Conservation (phyloP, 495 filamentous ascomycete species). For the Trichoderma reesei region DNA sequence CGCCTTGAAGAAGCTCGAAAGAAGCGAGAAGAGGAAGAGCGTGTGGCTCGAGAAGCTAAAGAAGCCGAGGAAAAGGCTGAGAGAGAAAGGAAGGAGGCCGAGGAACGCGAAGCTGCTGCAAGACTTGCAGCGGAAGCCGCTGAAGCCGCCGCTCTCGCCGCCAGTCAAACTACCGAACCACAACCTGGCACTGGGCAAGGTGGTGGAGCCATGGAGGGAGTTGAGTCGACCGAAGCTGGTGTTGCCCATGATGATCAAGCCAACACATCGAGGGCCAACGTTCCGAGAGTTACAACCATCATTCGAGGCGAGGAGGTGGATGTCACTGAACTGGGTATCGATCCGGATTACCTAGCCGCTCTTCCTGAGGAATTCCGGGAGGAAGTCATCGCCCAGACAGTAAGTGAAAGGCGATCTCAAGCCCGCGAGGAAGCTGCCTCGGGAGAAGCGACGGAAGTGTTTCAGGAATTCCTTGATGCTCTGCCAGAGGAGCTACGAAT, state of each 20-base stretch:
- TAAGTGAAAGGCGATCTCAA: slow-evolving; percentile 71
- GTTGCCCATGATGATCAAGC: slow-evolving; percentile 24
- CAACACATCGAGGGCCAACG: slow-evolving; percentile 42
- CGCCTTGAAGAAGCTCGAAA: slow-evolving; percentile 60
- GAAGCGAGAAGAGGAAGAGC: slow-evolving; percentile 44
- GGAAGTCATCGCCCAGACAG: slow-evolving; percentile 84
- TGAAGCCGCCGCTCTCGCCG: slow-evolving; percentile 19
- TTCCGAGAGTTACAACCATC: slow-evolving; percentile 43
- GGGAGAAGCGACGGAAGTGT: slow-evolving; percentile 81
- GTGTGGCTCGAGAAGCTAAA: slow-evolving; percentile 43
- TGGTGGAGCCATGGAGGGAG: slow-evolving; percentile 70
- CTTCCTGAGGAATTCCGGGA: slow-evolving; percentile 91
- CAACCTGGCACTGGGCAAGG: not conserved
- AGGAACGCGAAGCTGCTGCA: slow-evolving; percentile 45
- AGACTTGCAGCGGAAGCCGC: slow-evolving; percentile 40
- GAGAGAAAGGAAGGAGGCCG: slow-evolving; percentile 45
- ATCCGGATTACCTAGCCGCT: slow-evolving; percentile 85
- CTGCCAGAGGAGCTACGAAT: slow-evolving; percentile 80
- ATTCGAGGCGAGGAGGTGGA: slow-evolving; percentile 80
- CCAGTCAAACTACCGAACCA: not conserved
- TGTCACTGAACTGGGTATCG: slow-evolving; percentile 88
- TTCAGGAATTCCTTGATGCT: slow-evolving; percentile 88
- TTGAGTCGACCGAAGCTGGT: slow-evolving; percentile 48
- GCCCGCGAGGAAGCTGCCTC: slow-evolving; percentile 53
- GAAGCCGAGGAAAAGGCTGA: slow-evolving; percentile 52